Evolutionary conservation across 768 basidiomycete genomes (phyloP).

Genomic region (Leccinum aurantiacum): DNA sequence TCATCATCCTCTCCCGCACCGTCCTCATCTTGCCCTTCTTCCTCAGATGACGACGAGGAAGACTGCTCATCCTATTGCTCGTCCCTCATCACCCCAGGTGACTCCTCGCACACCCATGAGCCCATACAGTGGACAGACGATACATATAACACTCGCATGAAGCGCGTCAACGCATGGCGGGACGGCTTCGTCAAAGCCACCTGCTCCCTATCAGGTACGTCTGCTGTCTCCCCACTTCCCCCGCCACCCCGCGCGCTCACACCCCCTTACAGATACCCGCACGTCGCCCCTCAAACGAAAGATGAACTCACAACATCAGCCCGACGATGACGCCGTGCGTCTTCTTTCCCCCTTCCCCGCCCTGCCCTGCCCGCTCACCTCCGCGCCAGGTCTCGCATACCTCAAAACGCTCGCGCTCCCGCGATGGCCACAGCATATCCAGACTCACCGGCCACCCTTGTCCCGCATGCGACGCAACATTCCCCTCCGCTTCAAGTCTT

Average conservation of each 20-base stretch:
- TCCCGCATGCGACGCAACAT: slow-evolving; percentile 72
- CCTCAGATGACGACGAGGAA: slow-evolving; percentile 29
- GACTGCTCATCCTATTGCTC: slow-evolving; percentile 73
- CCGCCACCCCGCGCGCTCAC: slow-evolving; percentile 7
- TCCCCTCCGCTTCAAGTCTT: slow-evolving; percentile 57
- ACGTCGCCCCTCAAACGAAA: slow-evolving; percentile 51
- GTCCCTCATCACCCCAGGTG: slow-evolving; percentile 49
- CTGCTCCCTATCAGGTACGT: slow-evolving; percentile 43
- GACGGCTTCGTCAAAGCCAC: slow-evolving; percentile 52
- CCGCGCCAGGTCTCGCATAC: slow-evolving; percentile 46
- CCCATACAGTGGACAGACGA: slow-evolving; percentile 41
- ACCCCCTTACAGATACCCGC: background rate
- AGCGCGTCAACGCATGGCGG: slow-evolving; percentile 72
- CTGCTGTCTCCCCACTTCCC: background rate
- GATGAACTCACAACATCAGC: slow-evolving; percentile 32
- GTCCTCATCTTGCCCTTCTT: slow-evolving; percentile 35
- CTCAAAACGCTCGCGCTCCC: slow-evolving; percentile 58
- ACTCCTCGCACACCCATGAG: slow-evolving; percentile 29
- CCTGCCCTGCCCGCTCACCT: slow-evolving; percentile 18
- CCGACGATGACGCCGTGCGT: slow-evolving; percentile 44
- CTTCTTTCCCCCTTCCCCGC: slow-evolving; percentile 4
- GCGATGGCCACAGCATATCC: slow-evolving; percentile 37
- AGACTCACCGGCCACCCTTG: slow-evolving; percentile 57
- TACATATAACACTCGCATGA: slow-evolving; percentile 55
- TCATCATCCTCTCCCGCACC: slow-evolving; percentile 40